Conservation (phyloP, 164 flowering plant species). For the Tetracentron sinense region DNA sequence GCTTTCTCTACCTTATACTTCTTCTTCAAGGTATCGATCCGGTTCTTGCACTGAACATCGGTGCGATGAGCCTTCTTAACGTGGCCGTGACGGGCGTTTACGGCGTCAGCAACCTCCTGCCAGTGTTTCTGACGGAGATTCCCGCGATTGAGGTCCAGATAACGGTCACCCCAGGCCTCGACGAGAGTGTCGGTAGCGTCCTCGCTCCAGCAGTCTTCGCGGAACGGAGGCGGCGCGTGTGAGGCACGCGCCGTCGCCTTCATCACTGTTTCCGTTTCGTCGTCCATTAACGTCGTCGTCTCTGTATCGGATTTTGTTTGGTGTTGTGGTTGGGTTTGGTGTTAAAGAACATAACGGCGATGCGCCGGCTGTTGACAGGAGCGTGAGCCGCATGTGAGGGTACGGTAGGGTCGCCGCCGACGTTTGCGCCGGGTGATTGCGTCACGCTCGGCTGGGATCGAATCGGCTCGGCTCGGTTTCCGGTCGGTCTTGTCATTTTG, state of each 20-base stretch:
- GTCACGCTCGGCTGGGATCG: too few species aligned
- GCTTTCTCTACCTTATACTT: too few species aligned
- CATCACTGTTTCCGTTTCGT: constrained; percentile 11
- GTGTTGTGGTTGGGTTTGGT: too few species aligned
- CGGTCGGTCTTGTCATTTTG: too few species aligned
- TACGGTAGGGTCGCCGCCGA: too few species aligned
- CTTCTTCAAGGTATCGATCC: constrained; percentile 93
- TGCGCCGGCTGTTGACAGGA: too few species aligned
- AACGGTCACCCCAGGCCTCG: constrained; percentile 82
- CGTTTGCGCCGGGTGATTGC: too few species aligned
- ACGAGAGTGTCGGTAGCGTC: constrained; percentile 72
- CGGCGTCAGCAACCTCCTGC: constrained; percentile 87
- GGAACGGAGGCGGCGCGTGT: constrained; percentile 30
- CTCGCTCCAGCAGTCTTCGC: constrained; percentile 95
- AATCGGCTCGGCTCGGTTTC: too few species aligned
- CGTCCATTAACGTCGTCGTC: too few species aligned
- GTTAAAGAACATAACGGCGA: too few species aligned
- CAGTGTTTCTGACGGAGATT: constrained; percentile 89
- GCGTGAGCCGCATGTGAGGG: too few species aligned
- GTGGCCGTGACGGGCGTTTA: constrained; percentile 61
- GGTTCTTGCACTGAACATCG: constrained; percentile 92
- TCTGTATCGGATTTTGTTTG: too few species aligned
- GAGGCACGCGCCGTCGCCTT: constrained; percentile 6
- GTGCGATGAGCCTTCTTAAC: constrained; percentile 62
- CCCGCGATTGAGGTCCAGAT: constrained; percentile 72